Evolutionary conservation across 2,329 filamentous ascomycete genomes (phyloP), one percentile per base, ranked within the genome.

Genomic region (Talaromyces sp.): DNA sequence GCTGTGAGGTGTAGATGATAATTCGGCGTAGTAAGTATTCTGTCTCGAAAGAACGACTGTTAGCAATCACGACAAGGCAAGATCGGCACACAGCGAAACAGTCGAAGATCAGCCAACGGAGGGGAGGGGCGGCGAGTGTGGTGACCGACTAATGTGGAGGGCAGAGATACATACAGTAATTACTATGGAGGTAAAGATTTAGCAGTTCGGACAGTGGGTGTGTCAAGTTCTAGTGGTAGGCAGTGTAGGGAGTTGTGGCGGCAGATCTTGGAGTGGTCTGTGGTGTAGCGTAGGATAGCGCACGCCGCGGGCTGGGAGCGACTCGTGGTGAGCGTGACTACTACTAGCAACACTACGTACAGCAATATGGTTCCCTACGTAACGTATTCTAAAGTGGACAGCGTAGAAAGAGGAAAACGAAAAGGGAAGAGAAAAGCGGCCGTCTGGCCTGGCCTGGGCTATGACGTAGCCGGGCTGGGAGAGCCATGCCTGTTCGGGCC

Each of bases 391-490:
- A 60, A 60, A 54, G 24, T 54, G 50, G 14, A 33, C 24, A n/a
- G 31, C 24, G 13, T 31, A 31, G 27, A 9, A 35, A 13, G 49
- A n/a, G 14, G 14, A 54, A 54, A 54, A 27, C n/a, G 19, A 37
- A 37, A 35, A 56, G 19, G 52, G 24, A 57, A 22, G 52, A 31
- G 22, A 39, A 59, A 59, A 45, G 56, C 56, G 37, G 14, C 56
- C 27, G 39, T 59, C 56, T 33, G 56, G 56, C 56, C 59, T 39
- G 45, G 59, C 22, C 62, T 22, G 33, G 57, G n/a, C 52, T 56
- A 66, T 66, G 64, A 66, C 64, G 64, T 66, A 58, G 43, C 22
- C 14, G 56, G 62, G 19, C 43, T 58, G 64, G 31, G 22, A 16
- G 24, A 27, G 22, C 31, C 33, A 54, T 35, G 31, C 33, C 37